Percentiles rank a stretch among this genome's conserved stretches.
These are phyloP conservation scores for Stentor coeruleus DNA, from an alignment of 73 alveolate species.

Conservation along the genomic window DNA sequence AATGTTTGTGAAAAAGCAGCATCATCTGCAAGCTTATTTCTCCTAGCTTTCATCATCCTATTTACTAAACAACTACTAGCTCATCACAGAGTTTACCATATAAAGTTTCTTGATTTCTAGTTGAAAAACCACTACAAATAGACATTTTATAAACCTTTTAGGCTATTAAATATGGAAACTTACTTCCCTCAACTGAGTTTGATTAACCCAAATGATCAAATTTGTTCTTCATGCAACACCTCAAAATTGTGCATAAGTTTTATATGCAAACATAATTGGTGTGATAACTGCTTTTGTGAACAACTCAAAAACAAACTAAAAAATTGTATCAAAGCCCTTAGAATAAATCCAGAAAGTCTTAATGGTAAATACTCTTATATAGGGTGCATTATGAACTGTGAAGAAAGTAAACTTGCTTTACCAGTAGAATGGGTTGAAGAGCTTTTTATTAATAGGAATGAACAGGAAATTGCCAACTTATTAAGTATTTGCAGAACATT, in stretches of 20 bases:
- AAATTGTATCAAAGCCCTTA: neutral
- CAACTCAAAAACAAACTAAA: no score
- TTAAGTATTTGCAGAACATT: neutral
- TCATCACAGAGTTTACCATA: constrained; percentile 2
- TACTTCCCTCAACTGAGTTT: no score
- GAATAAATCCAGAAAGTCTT: neutral
- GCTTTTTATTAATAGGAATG: neutral
- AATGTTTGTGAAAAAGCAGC: neutral
- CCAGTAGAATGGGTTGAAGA: neutral
- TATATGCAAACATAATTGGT: neutral
- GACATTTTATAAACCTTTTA: constrained; percentile 7
- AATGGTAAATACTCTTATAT: neutral
- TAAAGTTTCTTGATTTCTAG: constrained; percentile 11
- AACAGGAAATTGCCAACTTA: neutral
- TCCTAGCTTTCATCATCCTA: neutral
- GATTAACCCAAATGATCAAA: no score
- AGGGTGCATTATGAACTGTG: neutral
- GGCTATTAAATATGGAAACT: no score
- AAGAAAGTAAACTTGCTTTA: neutral
- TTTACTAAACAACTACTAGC: neutral
- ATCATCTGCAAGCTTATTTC: neutral
- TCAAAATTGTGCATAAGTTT: no score
- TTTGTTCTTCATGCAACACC: no score
- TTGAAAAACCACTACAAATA: constrained; percentile 6
- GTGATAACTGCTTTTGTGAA: neutral